phyloP scores from a whole-genome alignment of 208 protist genomes.

The Acanthamoeba polyphaga region DNA sequence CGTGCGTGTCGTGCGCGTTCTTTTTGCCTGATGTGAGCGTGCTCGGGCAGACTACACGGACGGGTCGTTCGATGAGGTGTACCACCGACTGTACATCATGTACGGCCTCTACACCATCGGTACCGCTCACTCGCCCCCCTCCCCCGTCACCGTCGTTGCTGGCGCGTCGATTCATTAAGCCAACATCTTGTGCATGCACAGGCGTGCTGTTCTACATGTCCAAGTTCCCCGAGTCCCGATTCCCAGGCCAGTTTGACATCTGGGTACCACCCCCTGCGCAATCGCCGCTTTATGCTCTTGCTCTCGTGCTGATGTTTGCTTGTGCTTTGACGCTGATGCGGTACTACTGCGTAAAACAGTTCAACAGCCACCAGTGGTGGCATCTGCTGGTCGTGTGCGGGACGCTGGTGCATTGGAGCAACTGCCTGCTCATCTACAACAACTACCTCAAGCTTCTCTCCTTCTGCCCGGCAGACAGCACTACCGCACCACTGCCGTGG shows the following conservation, averaged over 20 bases:
- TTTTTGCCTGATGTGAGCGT: neutral
- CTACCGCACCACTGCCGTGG: too few species aligned
- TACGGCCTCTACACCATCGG: neutral
- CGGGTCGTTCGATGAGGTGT: slow-evolving; percentile 27
- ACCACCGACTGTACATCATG: slow-evolving; percentile 36
- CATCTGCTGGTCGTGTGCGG: slow-evolving; percentile 23
- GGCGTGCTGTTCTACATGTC: slow-evolving; percentile 22
- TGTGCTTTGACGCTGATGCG: neutral
- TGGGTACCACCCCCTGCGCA: neutral
- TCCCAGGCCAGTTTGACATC: slow-evolving; percentile 40
- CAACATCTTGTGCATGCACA: neutral
- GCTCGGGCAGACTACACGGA: neutral
- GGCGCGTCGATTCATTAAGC: too few species aligned
- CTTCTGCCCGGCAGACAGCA: too few species aligned
- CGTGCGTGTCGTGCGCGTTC: neutral
- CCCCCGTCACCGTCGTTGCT: too few species aligned
- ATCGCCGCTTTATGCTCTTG: neutral
- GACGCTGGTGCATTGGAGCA: slow-evolving; percentile 37
- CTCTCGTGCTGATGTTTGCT: too few species aligned
- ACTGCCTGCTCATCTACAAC: slow-evolving; percentile 43
- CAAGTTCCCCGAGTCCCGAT: slow-evolving; percentile 36
- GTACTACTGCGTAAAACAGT: neutral
- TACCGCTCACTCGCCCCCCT: neutral
- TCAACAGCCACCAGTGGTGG: slow-evolving; percentile 39
- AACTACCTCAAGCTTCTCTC: neutral